These are phyloP conservation scores for Coelastrella sp. DNA, from an alignment of 139 green algal genomes.

Conservation along the genomic window DNA sequence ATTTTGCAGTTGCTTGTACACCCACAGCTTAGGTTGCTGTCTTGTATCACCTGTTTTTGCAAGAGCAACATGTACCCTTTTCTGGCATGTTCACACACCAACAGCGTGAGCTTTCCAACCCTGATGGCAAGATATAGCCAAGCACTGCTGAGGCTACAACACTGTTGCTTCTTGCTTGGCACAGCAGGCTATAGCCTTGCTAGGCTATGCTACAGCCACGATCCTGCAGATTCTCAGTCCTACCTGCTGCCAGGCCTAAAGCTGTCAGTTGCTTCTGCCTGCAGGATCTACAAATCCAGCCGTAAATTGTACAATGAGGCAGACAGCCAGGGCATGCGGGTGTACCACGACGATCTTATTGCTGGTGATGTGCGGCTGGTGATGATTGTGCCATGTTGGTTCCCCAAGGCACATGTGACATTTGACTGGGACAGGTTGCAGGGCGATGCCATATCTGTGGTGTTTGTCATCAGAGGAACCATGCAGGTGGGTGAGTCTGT, in stretches of 20 bases:
- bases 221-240: neutral
- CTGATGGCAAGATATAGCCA: too few species aligned
- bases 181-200: too few species aligned
- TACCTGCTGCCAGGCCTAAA: neutral
- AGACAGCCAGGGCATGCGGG: constrained; percentile 44
- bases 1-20: too few species aligned
- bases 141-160: too few species aligned
- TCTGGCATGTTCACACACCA: too few species aligned
- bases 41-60: too few species aligned
- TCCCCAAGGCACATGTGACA: constrained; percentile 37
- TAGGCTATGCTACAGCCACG: too few species aligned
- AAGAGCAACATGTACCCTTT: too few species aligned
- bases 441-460: constrained; percentile 26
- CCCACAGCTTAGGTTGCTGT: too few species aligned
- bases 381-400: constrained; percentile 41
- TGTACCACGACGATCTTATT: constrained; percentile 42
- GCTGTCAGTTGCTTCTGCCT: neutral
- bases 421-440: constrained; percentile 44
- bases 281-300: constrained; percentile 47
- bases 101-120: too few species aligned
- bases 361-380: constrained; percentile 35
- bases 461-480: constrained; percentile 44
- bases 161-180: too few species aligned
- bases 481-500: constrained; percentile 26
- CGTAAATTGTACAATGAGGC: constrained; percentile 41